Evolutionary conservation across 371 early-diverging fungal genomes (phyloP).

Genomic region (Rhizopus microsporus): DNA sequence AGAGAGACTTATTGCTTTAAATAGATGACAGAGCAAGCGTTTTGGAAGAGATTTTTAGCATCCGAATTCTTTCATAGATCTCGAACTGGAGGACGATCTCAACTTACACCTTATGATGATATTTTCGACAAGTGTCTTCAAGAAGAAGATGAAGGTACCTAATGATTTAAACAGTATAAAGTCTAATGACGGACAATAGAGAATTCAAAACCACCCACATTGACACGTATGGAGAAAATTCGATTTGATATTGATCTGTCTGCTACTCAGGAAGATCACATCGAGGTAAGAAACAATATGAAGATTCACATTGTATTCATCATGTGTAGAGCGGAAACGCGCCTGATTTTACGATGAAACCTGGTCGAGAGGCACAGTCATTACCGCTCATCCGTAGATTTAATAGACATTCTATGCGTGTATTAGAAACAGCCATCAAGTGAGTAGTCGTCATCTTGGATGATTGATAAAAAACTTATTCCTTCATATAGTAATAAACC

Average conservation of each 20-base stretch:
- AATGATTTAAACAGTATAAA: constrained; percentile 4
- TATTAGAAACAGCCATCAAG: constrained; percentile 58
- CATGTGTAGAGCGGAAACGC: constrained; percentile 66
- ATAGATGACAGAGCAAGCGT: constrained; percentile 74
- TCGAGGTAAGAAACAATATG: constrained; percentile 42
- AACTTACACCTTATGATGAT: constrained; percentile 69
- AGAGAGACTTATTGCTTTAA: background rate
- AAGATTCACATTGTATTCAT: constrained; percentile 2
- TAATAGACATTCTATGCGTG: constrained; percentile 89
- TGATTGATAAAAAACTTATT: background rate
- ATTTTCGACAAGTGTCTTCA: constrained; percentile 82
- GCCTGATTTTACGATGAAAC: constrained; percentile 89
- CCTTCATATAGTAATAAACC: background rate
- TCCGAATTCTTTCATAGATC: constrained; percentile 88
- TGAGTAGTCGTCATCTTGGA: constrained; percentile 14
- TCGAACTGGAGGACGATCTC: constrained; percentile 61
- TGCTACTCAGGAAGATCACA: constrained; percentile 79
- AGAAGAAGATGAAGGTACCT: constrained; percentile 76
- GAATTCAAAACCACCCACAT: constrained; percentile 51
- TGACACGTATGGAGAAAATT: constrained; percentile 56
- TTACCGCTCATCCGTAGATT: constrained; percentile 85
- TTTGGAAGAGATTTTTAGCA: constrained; percentile 88
- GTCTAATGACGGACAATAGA: constrained; percentile 22
- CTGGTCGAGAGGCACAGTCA: constrained; percentile 66
- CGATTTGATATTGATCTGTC: constrained; percentile 78